Conservation (phyloP, 2,329 filamentous ascomycete species). For the Fusarium kyushuense region DNA sequence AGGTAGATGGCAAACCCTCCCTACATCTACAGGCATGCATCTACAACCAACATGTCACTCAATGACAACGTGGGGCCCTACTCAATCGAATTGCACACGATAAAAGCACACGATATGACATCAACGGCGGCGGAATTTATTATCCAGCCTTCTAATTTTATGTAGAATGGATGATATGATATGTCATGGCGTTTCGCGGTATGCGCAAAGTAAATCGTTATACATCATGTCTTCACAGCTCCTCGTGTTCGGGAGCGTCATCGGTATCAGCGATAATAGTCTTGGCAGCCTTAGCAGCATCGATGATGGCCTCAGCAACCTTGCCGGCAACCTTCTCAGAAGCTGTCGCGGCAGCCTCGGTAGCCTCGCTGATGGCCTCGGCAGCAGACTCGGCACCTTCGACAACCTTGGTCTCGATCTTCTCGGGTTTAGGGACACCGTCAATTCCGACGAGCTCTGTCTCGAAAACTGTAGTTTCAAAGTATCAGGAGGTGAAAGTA, state of each 20-base stretch:
- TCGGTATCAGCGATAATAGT: slow-evolving; percentile 67
- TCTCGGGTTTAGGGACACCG: slow-evolving; percentile 68
- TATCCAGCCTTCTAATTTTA: slow-evolving; percentile 18
- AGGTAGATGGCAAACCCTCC: slow-evolving; percentile 21
- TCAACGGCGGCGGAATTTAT: slow-evolving; percentile 9
- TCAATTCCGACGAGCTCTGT: slow-evolving; percentile 89
- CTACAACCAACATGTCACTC: slow-evolving; percentile 28
- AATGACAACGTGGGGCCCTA: slow-evolving; percentile 11
- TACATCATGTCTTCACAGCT: slow-evolving; percentile 59
- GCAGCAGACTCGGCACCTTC: slow-evolving; percentile 45
- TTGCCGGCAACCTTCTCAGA: slow-evolving; percentile 58
- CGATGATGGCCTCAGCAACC: slow-evolving; percentile 59
- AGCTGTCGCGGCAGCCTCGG: slow-evolving; percentile 53
- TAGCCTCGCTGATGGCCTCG: slow-evolving; percentile 52
- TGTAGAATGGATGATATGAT: slow-evolving; percentile 5
- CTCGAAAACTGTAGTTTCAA: slow-evolving; percentile 76
- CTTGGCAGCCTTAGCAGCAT: slow-evolving; percentile 65
- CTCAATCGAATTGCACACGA: slow-evolving; percentile 6
- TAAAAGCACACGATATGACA: slow-evolving; percentile 25
- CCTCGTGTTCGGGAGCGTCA: slow-evolving; percentile 69
- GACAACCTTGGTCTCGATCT: slow-evolving; percentile 49
- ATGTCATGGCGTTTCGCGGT: slow-evolving; percentile 11
- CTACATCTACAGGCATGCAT: slow-evolving; percentile 23
- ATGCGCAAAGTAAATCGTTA: slow-evolving; percentile 27
- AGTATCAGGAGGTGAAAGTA: slow-evolving; percentile 30